Conservation (phyloP, 768 basidiomycete genomes). For the Crassisporium funariophilum region DNA sequence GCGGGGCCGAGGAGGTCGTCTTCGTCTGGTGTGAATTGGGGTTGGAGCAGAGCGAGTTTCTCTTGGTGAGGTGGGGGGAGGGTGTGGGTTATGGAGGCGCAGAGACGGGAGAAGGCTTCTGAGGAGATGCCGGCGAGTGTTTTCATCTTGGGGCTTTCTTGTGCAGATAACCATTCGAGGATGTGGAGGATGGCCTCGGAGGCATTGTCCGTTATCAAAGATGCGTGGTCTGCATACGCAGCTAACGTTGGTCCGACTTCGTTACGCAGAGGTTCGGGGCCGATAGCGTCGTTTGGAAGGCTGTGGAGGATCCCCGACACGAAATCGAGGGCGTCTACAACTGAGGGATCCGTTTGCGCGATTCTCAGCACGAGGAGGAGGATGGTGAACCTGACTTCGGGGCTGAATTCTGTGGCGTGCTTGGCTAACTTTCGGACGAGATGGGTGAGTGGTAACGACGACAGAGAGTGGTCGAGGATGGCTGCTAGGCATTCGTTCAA, state of each 20-base stretch:
- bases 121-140: conserved; percentile 51
- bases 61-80: conserved; percentile 27
- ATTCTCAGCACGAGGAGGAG: conserved; percentile 33
- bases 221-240: conserved; percentile 27
- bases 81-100: conserved; percentile 33
- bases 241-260: conserved; percentile 39
- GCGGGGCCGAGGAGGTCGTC: conserved; percentile 36
- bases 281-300: conserved; percentile 23
- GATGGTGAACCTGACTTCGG: conserved; percentile 33
- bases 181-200: conserved; percentile 44
- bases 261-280: conserved; percentile 29
- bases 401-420: conserved; percentile 26
- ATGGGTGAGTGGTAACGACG: conserved; percentile 45
- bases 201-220: conserved; percentile 34
- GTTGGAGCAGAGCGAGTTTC: conserved; percentile 23
- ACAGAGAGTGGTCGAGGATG: conserved; percentile 50
- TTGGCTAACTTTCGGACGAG: conserved; percentile 36
- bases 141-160: conserved; percentile 43
- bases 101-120: conserved; percentile 49
- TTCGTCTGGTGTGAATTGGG: conserved; percentile 41
- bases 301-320: conserved; percentile 26
- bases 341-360: conserved; percentile 31
- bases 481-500: conserved; percentile 45
- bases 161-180: conserved; percentile 58
- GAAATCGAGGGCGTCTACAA: conserved; percentile 22